Evolutionary conservation across 345 rosid genomes (phyloP).

Genomic region (Camelina neglecta): DNA sequence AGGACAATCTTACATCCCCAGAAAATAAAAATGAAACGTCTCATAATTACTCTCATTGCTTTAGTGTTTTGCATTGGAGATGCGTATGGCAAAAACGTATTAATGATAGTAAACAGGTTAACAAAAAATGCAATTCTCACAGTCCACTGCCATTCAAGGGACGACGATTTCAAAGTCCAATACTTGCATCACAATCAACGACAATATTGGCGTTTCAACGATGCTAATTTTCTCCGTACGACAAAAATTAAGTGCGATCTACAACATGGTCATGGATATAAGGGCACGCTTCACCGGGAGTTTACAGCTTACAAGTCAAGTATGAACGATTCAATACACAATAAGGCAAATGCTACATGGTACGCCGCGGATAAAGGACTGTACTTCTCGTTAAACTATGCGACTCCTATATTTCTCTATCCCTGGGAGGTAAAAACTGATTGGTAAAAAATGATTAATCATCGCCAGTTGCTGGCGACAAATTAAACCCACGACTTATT

Average conservation of each 20-base stretch:
- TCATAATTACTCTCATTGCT: constrained; percentile 12
- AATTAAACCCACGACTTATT: background rate
- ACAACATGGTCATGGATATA: background rate
- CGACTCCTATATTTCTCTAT: constrained; percentile 6
- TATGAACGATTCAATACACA: background rate
- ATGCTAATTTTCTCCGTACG: background rate
- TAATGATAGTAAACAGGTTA: constrained; percentile 30
- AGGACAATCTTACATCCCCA: background rate
- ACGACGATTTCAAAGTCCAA: background rate
- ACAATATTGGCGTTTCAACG: background rate
- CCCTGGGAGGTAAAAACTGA: background rate
- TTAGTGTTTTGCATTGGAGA: constrained; percentile 31
- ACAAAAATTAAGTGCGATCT: constrained; percentile 13
- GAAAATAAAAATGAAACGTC: constrained; percentile 21
- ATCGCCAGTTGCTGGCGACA: background rate
- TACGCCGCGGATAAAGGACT: constrained; percentile 5
- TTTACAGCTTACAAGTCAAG: constrained; percentile 19
- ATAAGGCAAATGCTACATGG: constrained; percentile 25
- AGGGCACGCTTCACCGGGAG: background rate
- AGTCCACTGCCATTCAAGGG: constrained; percentile 21
- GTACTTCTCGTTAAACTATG: background rate
- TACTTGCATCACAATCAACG: background rate
- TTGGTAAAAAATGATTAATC: background rate
- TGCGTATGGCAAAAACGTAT: constrained; percentile 12
- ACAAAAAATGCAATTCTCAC: background rate